These are phyloP conservation scores for Cryphonectria naterciae DNA, from an alignment of 2,329 filamentous ascomycete species.

Conservation along the genomic window DNA sequence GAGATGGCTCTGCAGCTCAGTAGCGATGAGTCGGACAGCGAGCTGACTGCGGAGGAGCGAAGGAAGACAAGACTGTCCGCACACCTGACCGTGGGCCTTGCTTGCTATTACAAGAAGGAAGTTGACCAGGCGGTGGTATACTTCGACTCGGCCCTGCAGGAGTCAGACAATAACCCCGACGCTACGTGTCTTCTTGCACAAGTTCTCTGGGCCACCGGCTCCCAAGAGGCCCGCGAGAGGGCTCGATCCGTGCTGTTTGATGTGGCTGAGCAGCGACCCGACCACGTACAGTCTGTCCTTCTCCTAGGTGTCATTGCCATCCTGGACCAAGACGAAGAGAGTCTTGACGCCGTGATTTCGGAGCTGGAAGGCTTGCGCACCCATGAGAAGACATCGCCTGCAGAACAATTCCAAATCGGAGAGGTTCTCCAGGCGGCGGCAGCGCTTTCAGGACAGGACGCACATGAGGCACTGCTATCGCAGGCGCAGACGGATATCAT, in stretches of 20 bases:
- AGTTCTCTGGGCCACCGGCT: slow-evolving; percentile 89
- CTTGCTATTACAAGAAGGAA: slow-evolving; percentile 71
- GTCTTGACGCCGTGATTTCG: slow-evolving; percentile 76
- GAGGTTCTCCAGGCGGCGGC: slow-evolving; percentile 78
- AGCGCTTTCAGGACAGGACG: slow-evolving; percentile 53
- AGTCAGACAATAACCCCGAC: slow-evolving; percentile 77
- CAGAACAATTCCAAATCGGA: slow-evolving; percentile 71
- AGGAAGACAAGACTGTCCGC: slow-evolving; percentile 78
- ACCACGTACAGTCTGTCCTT: slow-evolving; percentile 78
- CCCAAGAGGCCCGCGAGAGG: slow-evolving; percentile 71
- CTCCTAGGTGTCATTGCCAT: slow-evolving; percentile 84
- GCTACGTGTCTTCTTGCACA: slow-evolving; percentile 87
- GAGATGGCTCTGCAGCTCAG: slow-evolving; percentile 80
- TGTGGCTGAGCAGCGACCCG: slow-evolving; percentile 72
- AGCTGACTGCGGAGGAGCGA: slow-evolving; percentile 67
- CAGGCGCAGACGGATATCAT: slow-evolving; percentile 79
- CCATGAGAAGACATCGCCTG: slow-evolving; percentile 62
- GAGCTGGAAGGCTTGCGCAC: slow-evolving; percentile 77
- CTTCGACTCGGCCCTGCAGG: slow-evolving; percentile 79
- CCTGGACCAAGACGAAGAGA: slow-evolving; percentile 78
- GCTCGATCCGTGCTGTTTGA: slow-evolving; percentile 81
- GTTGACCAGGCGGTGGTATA: slow-evolving; percentile 73
- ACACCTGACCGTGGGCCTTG: slow-evolving; percentile 82
- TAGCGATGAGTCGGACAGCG: slow-evolving; percentile 69
- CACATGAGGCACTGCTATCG: slow-evolving; percentile 56